Conservation (phyloP, 345 rosid genomes). For the Zanthoxylum bungeanum region DNA sequence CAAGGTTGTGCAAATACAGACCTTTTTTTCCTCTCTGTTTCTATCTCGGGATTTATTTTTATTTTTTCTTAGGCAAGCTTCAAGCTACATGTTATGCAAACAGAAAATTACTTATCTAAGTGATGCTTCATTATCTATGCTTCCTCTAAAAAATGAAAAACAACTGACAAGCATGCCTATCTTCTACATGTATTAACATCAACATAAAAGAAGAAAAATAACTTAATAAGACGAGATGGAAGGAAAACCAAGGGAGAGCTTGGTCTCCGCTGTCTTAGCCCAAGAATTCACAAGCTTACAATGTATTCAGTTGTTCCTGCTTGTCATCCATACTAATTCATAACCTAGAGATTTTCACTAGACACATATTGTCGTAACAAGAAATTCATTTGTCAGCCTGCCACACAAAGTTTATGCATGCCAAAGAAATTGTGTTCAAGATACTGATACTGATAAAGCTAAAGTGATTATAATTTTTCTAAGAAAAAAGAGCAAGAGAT, state of each 20-base stretch:
- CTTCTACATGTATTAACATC: not conserved
- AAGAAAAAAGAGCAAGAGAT: too few species aligned
- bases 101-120: not conserved
- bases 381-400: not conserved
- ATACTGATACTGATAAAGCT: not conserved
- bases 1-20: slow-evolving; percentile 3
- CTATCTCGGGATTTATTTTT: not conserved
- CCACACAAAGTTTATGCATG: not conserved
- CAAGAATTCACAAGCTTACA: not conserved
- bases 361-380: not conserved
- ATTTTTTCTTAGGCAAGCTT: not conserved
- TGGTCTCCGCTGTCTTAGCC: not conserved
- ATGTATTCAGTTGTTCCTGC: not conserved
- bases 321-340: not conserved
- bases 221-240: not conserved
- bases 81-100: not conserved
- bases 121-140: not conserved
- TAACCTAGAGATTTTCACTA: not conserved
- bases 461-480: too few species aligned
- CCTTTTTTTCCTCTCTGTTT: not conserved
- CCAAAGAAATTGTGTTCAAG: not conserved
- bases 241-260: not conserved
- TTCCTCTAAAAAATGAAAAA: not conserved
- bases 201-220: not conserved
- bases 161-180: not conserved